Base-by-base conservation (phyloP, 257 asterid species). In the Avicennia marina region DNA sequence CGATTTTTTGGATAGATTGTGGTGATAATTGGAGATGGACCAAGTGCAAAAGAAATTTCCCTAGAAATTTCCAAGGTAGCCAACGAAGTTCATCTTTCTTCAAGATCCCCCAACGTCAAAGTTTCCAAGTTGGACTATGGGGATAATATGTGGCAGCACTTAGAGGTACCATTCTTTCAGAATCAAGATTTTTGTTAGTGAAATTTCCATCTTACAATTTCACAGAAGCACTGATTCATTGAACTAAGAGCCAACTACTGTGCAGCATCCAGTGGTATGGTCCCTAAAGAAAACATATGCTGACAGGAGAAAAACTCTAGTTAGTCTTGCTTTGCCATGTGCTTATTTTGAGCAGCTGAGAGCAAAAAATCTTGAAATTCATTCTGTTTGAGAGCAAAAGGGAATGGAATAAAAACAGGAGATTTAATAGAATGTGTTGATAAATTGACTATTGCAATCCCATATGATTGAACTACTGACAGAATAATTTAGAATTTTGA, bases 11-110 rank as follows among this genome's bases (percentile, higher is more conserved):
- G n/a, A 17, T 53, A 87, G 94, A 63, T 80, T 54, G 95, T 88
- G 56, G 88, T 87, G 40, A 70, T 78, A n/a, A 76, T 88, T 54
- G 96, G 95, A 8, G 49, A 40, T 49, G 82, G 80, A 34, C 70
- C 86, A 0, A 84, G 94, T 41, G 91, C 84, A 1, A 31, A 2
- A 1, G 94, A 84, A 54, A 81, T 87, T 2, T 75, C 79, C 17
- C 6, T 12, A 11, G 91, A 87, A 15, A 74, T 87, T 2, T 59
- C 79, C 0, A 17, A 3, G 0, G 81, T 68, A 1, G 94, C 94
- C 24, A 81, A 80, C 27, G 69, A 87, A 63, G 82, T 84, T 52
- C 85, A 84, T 72, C 69, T 81, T 61, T 78, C 96, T 7, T 65
- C 85, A 53, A 79, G 83, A 58, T 61, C 78, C 0, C 72, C 75